These are phyloP conservation scores for Colletotrichum graminicola DNA, from an alignment of 2,329 filamentous ascomycete species.

Conservation along the genomic window DNA sequence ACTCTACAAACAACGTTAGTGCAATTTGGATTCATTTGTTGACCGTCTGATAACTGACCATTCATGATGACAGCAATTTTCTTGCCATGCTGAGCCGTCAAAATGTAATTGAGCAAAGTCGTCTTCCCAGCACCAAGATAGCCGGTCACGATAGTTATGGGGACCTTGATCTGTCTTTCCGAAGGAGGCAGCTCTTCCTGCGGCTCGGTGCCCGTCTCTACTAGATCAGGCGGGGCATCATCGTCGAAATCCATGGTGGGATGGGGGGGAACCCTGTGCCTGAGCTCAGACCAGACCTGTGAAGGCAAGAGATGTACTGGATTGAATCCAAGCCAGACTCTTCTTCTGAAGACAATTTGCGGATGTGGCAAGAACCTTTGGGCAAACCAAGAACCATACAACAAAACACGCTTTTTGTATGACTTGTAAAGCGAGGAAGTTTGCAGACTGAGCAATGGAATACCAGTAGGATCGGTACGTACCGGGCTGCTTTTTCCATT, in stretches of 20 bases:
- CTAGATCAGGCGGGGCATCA: slow-evolving; percentile 75
- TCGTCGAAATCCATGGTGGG: slow-evolving; percentile 72
- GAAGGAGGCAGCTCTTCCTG: slow-evolving; percentile 54
- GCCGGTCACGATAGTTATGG: slow-evolving; percentile 88
- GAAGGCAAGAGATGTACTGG: background rate
- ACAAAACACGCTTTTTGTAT: background rate
- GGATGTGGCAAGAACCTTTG: no score
- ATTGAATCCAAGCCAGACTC: no score
- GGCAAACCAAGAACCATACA: background rate
- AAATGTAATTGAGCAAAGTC: slow-evolving; percentile 93
- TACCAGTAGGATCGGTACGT: slow-evolving; percentile 15
- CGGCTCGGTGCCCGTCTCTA: slow-evolving; percentile 57
- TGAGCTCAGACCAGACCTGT: slow-evolving; percentile 32
- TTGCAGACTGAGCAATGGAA: background rate
- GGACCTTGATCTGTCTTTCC: slow-evolving; percentile 74
- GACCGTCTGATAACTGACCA: slow-evolving; percentile 58
- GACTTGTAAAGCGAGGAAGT: slow-evolving; percentile 6
- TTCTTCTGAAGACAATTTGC: background rate
- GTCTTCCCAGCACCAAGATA: slow-evolving; percentile 98
- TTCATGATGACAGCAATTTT: slow-evolving; percentile 99
- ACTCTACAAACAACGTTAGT: slow-evolving; percentile 67
- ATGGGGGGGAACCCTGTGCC: slow-evolving; percentile 37
- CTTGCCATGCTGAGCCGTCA: slow-evolving; percentile 95
- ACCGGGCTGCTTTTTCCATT: slow-evolving; percentile 5
- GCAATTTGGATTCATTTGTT: background rate